Conservation (phyloP, 2,329 filamentous ascomycete genomes). For the Exophiala alcalophila region DNA sequence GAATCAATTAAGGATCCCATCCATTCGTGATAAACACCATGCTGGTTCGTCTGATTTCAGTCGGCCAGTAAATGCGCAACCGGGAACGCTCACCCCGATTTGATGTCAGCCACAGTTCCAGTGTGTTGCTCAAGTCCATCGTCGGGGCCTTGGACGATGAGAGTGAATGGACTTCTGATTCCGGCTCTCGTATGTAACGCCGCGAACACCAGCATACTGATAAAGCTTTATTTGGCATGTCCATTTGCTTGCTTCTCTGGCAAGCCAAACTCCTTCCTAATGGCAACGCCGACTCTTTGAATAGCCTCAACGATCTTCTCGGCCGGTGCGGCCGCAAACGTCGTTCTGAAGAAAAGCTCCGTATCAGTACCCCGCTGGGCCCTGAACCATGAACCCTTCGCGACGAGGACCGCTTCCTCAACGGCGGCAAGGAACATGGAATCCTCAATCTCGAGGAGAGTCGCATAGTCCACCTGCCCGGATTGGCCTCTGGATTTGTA, state of each 20-base stretch:
- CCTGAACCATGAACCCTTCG: conserved; percentile 86
- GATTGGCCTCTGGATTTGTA: conserved; percentile 11
- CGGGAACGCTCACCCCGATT: too few relatives aligned
- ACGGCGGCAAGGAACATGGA: conserved; percentile 79
- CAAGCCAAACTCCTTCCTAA: conserved; percentile 48
- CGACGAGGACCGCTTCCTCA: conserved; percentile 72
- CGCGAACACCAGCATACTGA: too few relatives aligned
- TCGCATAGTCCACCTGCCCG: conserved; percentile 35
- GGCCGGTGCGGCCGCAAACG: conserved; percentile 75
- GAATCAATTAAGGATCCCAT: too few relatives aligned
- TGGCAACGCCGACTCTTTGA: conserved; percentile 69
- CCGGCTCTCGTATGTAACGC: too few relatives aligned
- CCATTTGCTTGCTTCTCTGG: conserved; percentile 11
- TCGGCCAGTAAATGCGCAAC: too few relatives aligned
- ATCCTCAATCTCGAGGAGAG: conserved; percentile 64
- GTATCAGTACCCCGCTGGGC: conserved; percentile 61
- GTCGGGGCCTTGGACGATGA: too few relatives aligned
- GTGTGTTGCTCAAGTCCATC: too few relatives aligned
- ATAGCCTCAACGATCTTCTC: conserved; percentile 71
- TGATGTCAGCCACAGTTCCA: too few relatives aligned
- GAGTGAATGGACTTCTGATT: too few relatives aligned
- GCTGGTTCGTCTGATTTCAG: too few relatives aligned
- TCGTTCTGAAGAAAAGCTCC: conserved; percentile 82
- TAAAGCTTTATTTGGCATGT: conserved; percentile 20
- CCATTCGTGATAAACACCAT: too few relatives aligned